Base-by-base conservation (phyloP, 73 alveolate genomes). In the Paramecium primaurelia region DNA sequence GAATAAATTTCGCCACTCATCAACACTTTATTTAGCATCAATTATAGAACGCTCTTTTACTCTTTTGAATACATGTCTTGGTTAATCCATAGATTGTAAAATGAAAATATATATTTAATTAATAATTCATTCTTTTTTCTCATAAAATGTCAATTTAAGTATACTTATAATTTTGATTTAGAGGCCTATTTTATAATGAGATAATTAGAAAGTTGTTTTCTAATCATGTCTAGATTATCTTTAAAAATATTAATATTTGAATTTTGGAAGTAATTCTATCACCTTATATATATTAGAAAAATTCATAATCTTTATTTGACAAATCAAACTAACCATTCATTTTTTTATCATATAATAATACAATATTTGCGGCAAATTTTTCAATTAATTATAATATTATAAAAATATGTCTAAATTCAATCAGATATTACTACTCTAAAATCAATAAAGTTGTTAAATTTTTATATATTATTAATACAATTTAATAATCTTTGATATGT, bases 21-120 rank as follows among this genome's bases (percentile, higher is more conserved):
- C 44, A 6, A 80, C 91, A 42, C 77, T 49, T 6, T 80, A 8
- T 47, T 44, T 42, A 2, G 91, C 91, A 59, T 80, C 91, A 54
- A 32, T 12, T 26, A 80, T 80, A 14, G 91, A 20, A 0, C 91
- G 91, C 16, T 80, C 91, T 18, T 80, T 80, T 20, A 80, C 91
- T 45, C 91, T 42, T 9, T 26, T 64, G 28, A 64, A 64, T 7
- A 64, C 30, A 64, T 64, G 84, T 64, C 84, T 5, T 14, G 84
- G 84, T 8, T 28, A 32, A 32, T 64, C 47, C 84, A 64, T 64
- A 25, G 32, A 1, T 80, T 64, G 28, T 25, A 28, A 64, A 12
- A 3, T 59, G 40, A 26, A 18, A 2, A 26, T 9, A 22, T 59
- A 59, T 59, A 59, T 59, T 22, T 40, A 40, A 40, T 49, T 12